Evolutionary conservation across 2,329 filamentous ascomycete species (phyloP).

Genomic region (Paecilomyces sp.): DNA sequence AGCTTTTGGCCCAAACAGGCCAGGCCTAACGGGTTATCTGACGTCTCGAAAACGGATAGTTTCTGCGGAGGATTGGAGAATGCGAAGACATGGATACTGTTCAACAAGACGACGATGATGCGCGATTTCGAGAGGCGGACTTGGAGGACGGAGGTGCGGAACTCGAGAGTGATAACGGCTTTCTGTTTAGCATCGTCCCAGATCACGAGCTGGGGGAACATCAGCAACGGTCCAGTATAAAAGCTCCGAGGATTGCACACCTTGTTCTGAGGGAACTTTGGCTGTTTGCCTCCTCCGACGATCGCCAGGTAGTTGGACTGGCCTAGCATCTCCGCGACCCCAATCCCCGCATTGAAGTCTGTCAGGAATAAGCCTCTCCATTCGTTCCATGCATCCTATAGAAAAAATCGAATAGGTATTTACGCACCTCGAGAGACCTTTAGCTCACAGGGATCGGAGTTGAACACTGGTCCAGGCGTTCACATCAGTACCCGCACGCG

Average conservation of each 20-base stretch:
- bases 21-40: slow-evolving; percentile 74
- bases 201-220: slow-evolving; percentile 55
- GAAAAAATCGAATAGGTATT: neutral
- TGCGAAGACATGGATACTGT: slow-evolving; percentile 73
- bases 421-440: slow-evolving; percentile 53
- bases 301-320: slow-evolving; percentile 81
- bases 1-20: slow-evolving; percentile 68
- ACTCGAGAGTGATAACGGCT: slow-evolving; percentile 67
- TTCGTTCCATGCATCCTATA: neutral
- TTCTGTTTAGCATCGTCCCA: slow-evolving; percentile 84
- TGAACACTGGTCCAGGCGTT: slow-evolving; percentile 52
- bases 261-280: slow-evolving; percentile 84
- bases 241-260: slow-evolving; percentile 32
- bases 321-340: slow-evolving; percentile 77
- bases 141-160: slow-evolving; percentile 71
- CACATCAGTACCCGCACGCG: slow-evolving; percentile 8
- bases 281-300: slow-evolving; percentile 77
- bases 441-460: slow-evolving; percentile 63
- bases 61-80: slow-evolving; percentile 67
- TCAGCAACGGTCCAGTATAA: neutral
- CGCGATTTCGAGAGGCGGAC: slow-evolving; percentile 69
- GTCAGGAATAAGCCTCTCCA: neutral
- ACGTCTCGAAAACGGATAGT: slow-evolving; percentile 72
- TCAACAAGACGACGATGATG: slow-evolving; percentile 73
- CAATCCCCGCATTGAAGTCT: slow-evolving; percentile 78